phyloP scores from a whole-genome alignment of 352 stramenopile genomes.

The Phytophthora meadii region DNA sequence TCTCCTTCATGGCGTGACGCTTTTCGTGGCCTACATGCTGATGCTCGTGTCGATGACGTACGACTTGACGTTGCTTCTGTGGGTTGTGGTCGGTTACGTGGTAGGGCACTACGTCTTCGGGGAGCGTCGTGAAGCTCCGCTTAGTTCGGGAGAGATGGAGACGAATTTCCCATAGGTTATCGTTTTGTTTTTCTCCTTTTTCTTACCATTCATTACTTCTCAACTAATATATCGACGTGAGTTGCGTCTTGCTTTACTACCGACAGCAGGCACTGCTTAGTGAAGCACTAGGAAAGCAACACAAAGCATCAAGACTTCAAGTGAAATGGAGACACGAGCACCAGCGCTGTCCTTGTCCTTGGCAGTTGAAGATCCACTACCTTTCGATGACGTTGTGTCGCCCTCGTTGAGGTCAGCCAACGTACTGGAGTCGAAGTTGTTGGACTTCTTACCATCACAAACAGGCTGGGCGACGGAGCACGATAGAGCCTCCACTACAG shows the following conservation, averaged over 20 bases:
- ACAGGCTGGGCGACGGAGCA: conserved; percentile 51
- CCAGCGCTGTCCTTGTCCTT: conserved; percentile 16
- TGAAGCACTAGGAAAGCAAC: conserved; percentile 10
- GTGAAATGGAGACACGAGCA: background rate
- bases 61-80: conserved; percentile 66
- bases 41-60: conserved; percentile 88
- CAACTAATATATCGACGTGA: conserved; percentile 32
- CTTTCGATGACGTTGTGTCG: conserved; percentile 11
- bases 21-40: conserved; percentile 78
- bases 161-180: conserved; percentile 33
- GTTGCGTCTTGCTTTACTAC: conserved; percentile 11
- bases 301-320: conserved; percentile 10
- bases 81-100: conserved; percentile 65
- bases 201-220: conserved; percentile 17
- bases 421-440: conserved; percentile 36
- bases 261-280: conserved; percentile 1
- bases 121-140: conserved; percentile 57
- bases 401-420: conserved; percentile 33
- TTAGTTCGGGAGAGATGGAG: conserved; percentile 33
- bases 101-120: conserved; percentile 73
- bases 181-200: conserved; percentile 7
- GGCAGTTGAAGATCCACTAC: conserved; percentile 9
- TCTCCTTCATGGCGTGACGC: conserved; percentile 64
- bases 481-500: conserved; percentile 40
- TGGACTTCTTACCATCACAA: conserved; percentile 53